phyloP scores from a whole-genome alignment of 345 rosid species.

The Gossypium stocksii region DNA sequence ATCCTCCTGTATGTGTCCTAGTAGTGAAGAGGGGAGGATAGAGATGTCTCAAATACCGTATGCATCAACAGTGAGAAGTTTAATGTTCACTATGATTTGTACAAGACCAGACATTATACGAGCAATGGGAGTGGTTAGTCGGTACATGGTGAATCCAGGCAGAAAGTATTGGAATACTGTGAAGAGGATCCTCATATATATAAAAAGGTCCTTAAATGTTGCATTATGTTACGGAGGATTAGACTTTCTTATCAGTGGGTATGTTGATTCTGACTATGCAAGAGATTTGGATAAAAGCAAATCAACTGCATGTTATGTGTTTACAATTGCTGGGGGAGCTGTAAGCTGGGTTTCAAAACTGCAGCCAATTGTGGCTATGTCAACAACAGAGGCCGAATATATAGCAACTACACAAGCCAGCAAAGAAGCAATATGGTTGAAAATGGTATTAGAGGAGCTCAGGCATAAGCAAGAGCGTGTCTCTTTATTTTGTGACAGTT shows the following conservation, averaged over 20 bases:
- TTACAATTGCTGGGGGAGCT: too few species aligned
- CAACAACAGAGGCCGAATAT: too few species aligned
- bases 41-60: background rate
- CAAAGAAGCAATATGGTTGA: too few species aligned
- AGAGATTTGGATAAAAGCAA: too few species aligned
- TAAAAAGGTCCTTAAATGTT: background rate
- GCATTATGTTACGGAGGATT: background rate
- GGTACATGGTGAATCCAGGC: background rate
- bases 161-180: background rate
- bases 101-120: background rate
- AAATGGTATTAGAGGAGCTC: too few species aligned
- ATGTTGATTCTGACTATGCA: too few species aligned
- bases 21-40: background rate
- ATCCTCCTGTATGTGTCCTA: background rate
- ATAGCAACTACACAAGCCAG: too few species aligned
- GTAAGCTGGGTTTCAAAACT: too few species aligned
- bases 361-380: too few species aligned
- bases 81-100: conserved; percentile 2
- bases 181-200: background rate
- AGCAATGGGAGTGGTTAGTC: background rate
- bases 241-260: background rate
- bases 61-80: background rate
- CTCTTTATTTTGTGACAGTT: too few species aligned
- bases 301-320: too few species aligned
- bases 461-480: too few species aligned